Evolutionary conservation across 169 alveolate species (phyloP).

Genomic region (Perkinsus chesapeaki): DNA sequence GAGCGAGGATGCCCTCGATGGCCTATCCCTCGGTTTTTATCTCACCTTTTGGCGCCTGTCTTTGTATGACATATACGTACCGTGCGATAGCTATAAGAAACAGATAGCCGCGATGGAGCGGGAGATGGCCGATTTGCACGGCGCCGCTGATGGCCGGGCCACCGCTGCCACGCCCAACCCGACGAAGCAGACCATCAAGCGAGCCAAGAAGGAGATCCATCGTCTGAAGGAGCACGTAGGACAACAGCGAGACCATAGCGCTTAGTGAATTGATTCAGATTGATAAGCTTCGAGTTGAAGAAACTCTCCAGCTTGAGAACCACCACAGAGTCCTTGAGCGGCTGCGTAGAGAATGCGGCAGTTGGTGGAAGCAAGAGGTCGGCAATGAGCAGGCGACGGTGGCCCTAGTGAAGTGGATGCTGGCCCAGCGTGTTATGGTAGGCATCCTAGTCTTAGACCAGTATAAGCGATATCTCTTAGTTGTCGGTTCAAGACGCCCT

Average conservation of each 20-base stretch:
- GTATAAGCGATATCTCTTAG: not conserved
- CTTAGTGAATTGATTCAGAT: not conserved
- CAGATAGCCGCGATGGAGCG: conserved; percentile 1
- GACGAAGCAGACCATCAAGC: not conserved
- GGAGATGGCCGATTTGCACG: conserved; percentile 1
- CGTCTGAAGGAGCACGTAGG: not conserved
- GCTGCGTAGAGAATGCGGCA: conserved; percentile 10
- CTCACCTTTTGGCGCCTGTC: conserved; percentile 28
- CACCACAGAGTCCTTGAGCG: conserved; percentile 16
- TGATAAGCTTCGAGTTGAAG: conserved; percentile 9
- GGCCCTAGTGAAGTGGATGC: conserved; percentile 18
- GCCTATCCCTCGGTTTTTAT: conserved; percentile 16
- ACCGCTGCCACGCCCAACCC: not conserved
- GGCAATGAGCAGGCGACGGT: conserved; percentile 1
- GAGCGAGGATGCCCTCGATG: not conserved
- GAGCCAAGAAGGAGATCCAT: not conserved
- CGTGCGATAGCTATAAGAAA: conserved; percentile 9
- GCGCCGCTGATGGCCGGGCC: not conserved
- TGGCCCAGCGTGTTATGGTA: conserved; percentile 19
- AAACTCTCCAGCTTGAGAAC: conserved; percentile 5
- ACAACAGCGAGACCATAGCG: not conserved
- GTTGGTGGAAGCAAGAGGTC: conserved; percentile 12
- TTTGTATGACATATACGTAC: conserved; percentile 19
- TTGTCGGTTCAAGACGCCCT: conserved; percentile 24
- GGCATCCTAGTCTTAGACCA: not conserved